Conservation (phyloP, 768 basidiomycete species). For the Plicaturopsis crispa region DNA sequence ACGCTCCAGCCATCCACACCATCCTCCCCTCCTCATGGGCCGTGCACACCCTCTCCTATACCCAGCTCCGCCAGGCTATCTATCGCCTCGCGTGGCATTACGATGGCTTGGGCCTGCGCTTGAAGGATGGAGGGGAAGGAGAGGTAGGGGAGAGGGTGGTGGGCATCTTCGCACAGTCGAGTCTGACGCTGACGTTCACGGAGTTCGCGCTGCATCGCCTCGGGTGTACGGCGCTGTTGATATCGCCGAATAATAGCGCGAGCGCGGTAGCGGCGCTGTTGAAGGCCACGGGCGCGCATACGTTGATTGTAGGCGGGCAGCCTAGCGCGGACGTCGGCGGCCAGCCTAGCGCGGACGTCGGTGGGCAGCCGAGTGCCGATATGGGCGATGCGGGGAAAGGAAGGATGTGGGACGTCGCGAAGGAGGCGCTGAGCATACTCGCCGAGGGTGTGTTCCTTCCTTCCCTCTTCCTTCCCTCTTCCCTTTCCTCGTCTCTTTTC, state of each 20-base stretch:
- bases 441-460: too few relatives aligned
- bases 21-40: too few relatives aligned
- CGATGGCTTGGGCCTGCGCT: slow-evolving; percentile 16
- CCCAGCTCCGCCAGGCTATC: slow-evolving; percentile 16
- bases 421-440: too few relatives aligned
- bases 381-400: too few relatives aligned
- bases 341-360: too few relatives aligned
- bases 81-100: slow-evolving; percentile 24
- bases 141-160: slow-evolving; percentile 24
- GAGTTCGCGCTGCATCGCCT: slow-evolving; percentile 34
- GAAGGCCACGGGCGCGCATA: slow-evolving; percentile 25
- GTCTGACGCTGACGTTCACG: slow-evolving; percentile 31
- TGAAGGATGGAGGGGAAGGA: slow-evolving; percentile 9
- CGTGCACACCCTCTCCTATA: too few relatives aligned
- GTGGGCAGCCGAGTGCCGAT: too few relatives aligned
- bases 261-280: slow-evolving; percentile 36
- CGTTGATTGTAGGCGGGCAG: slow-evolving; percentile 38
- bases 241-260: slow-evolving; percentile 38
- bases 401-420: too few relatives aligned
- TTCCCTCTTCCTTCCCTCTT: too few relatives aligned
- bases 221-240: slow-evolving; percentile 26
- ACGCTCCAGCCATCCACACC: slow-evolving; percentile 16
- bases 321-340: too few relatives aligned
- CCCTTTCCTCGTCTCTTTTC: too few relatives aligned
- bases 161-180: slow-evolving; percentile 29